Evolutionary conservation across 768 basidiomycete genomes (phyloP).

Genomic region (Xerocomellus amylosporus): DNA sequence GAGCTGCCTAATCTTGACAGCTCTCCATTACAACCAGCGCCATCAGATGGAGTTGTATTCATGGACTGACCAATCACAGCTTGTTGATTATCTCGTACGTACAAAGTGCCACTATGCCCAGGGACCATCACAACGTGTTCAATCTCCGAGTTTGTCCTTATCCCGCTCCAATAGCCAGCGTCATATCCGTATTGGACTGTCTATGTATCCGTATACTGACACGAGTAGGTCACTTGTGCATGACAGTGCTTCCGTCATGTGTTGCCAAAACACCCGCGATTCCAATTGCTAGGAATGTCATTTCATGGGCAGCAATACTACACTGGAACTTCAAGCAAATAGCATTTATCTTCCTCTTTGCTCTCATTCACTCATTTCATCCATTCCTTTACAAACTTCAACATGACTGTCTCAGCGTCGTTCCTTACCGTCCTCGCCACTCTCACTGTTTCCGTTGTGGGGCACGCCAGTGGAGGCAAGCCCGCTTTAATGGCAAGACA

Average conservation of each 20-base stretch:
- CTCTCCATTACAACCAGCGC: no score
- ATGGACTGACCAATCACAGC: not conserved
- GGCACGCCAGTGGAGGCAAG: not conserved
- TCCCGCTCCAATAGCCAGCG: no score
- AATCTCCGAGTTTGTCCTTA: no score
- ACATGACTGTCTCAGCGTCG: not conserved
- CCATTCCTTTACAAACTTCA: not conserved
- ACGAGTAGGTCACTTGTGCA: not conserved
- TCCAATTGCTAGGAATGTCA: not conserved
- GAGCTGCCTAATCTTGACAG: no score
- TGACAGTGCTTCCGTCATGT: not conserved
- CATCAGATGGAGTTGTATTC: no score
- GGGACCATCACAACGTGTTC: no score
- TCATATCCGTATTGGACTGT: no score
- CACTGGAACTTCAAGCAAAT: not conserved
- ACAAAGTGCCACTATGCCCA: not conserved
- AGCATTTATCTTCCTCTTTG: not conserved
- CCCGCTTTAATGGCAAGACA: slow-evolving; percentile 6
- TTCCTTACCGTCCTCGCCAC: not conserved
- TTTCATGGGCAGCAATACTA: not conserved
- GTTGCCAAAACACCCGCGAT: not conserved
- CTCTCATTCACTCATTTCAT: not conserved
- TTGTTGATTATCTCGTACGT: not conserved
- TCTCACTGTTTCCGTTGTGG: not conserved
- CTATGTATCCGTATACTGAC: no score